phyloP scores from a whole-genome alignment of 768 basidiomycete species.

The Termitomyces bulborhizus region DNA sequence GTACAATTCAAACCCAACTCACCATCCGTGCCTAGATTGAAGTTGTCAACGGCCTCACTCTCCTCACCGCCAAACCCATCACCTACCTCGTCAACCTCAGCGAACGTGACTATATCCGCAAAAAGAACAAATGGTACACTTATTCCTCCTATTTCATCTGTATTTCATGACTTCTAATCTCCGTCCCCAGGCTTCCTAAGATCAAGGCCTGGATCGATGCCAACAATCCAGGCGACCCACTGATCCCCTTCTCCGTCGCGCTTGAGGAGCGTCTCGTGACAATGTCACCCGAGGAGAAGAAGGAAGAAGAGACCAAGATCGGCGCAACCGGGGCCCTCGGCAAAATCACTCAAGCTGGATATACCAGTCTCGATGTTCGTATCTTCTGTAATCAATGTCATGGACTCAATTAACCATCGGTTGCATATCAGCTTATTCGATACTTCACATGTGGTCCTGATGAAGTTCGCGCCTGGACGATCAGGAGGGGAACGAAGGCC shows the following conservation, averaged over 20 bases:
- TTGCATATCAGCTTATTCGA: constrained; percentile 63
- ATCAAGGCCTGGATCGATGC: constrained; percentile 98
- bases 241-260: constrained; percentile 96
- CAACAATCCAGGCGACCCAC: constrained; percentile 90
- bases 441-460: constrained; percentile 98
- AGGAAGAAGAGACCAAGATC: constrained; percentile 68
- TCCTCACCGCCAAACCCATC: constrained; percentile 95
- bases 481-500: constrained; percentile 88
- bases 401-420: neutral
- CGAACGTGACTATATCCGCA: constrained; percentile 90
- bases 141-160: neutral
- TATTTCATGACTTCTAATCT: neutral
- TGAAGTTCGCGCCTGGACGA: constrained; percentile 98
- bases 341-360: constrained; percentile 95
- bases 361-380: constrained; percentile 75
- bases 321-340: constrained; percentile 74
- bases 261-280: constrained; percentile 83
- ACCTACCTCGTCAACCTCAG: constrained; percentile 97
- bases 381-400: neutral
- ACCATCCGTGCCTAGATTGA: constrained; percentile 56
- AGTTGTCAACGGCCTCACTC: constrained; percentile 79
- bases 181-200: constrained; percentile 67
- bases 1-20: constrained; percentile 10
- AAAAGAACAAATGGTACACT: constrained; percentile 95
- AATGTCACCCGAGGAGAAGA: constrained; percentile 63